Conservation (phyloP, 768 basidiomycete species). For the Ramaria rubella region DNA sequence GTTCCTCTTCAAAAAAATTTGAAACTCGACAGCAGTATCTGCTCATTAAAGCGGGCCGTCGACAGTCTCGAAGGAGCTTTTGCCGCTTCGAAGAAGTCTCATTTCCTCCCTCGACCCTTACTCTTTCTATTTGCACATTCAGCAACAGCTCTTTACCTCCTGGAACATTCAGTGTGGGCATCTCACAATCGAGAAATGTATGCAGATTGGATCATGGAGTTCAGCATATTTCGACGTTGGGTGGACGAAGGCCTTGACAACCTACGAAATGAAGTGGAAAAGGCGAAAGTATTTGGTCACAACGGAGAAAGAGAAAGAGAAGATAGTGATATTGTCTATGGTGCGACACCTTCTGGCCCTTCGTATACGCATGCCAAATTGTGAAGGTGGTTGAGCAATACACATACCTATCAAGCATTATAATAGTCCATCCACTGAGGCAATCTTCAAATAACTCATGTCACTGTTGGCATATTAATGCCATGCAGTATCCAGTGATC, state of each 20-base stretch:
- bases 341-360: no score
- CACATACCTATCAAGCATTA: no score
- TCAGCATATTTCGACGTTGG: constrained; percentile 20
- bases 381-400: no score
- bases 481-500: no score
- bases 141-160: constrained; percentile 47
- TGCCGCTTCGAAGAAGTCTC: constrained; percentile 27
- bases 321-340: constrained; percentile 1
- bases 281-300: neutral
- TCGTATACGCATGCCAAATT: neutral
- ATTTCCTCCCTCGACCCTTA: constrained; percentile 49
- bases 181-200: constrained; percentile 14
- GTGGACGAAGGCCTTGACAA: constrained; percentile 9
- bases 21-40: constrained; percentile 5
- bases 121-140: constrained; percentile 52
- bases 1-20: constrained; percentile 25
- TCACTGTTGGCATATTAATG: no score
- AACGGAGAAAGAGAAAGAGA: neutral
- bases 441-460: no score
- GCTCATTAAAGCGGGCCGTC: constrained; percentile 34
- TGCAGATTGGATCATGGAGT: constrained; percentile 1
- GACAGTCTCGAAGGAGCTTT: constrained; percentile 37
- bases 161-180: constrained; percentile 69
- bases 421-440: no score
- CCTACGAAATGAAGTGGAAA: neutral